Base-by-base conservation (phyloP, 2,329 filamentous ascomycete genomes). In the Aspergillus vadensis region DNA sequence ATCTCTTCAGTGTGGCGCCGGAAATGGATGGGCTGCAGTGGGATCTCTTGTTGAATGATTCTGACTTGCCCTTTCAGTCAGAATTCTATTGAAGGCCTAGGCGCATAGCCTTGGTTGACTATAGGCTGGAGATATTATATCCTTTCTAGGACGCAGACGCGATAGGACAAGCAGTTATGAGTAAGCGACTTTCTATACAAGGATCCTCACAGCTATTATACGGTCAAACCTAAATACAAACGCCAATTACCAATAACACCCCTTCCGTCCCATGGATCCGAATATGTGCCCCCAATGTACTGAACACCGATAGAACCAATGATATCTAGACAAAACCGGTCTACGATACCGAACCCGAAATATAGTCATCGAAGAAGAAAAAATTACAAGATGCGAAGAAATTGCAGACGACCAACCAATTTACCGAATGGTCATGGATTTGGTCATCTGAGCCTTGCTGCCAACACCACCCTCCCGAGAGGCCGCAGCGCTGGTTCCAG, bases 351-450 rank as follows among this genome's bases (percentile, higher is more conserved):
- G 43, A 56, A 52, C 25, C 17, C 48, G 36, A 52, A 59, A 27
- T 39, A 50, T 52, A 23, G 44, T 39, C 25, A 19, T 25, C 30
- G 61, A 59, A 36, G 53, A 62, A 56, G 17, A 25, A 50, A 55
- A 59, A 44, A 30, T 51, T 55, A 57, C 30, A 36, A 32, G 59
- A 52, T 19, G 21, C 47, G 57, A 47, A 55, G 60, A 55, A 49
- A 32, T 59, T 47, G 55, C 39, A 56, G 48, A 53, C 32, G 55
- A 25, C 57, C 30, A 49, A 15, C 41, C 21, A 50, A 47, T 68
- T 84, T 86, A 95, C 74, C 91, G 88, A 75, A 94, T 94, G 49
- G 93, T 97, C 90, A 97, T 96, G 78, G 94, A 91, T 88, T 97
- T 97, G 75, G 88, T 88, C 84, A 94, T 90, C 72, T 91, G 88